Evolutionary conservation across 176 grass and related monocot genomes (phyloP).

Genomic region (Rhynchospora tenuis): DNA sequence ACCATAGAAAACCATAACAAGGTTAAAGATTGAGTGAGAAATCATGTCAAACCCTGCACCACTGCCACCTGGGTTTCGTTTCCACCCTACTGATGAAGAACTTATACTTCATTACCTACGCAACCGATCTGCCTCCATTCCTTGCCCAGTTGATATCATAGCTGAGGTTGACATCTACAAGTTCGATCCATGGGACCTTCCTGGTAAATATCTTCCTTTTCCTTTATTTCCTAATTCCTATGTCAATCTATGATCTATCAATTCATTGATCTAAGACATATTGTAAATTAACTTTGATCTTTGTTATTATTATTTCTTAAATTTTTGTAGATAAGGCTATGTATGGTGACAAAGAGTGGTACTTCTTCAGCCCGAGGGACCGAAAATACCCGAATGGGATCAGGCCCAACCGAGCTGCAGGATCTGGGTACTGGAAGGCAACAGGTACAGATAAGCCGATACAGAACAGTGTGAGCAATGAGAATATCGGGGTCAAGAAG

Average conservation of each 20-base stretch:
- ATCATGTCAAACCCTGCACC: slow-evolving; percentile 53
- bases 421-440: slow-evolving; percentile 95
- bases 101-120: slow-evolving; percentile 87
- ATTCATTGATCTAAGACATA: not conserved
- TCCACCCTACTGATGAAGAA: slow-evolving; percentile 98
- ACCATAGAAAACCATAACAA: not conserved
- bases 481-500: slow-evolving; percentile 87
- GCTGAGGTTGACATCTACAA: slow-evolving; percentile 99
- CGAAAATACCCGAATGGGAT: slow-evolving; percentile 91
- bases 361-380: slow-evolving; percentile 89
- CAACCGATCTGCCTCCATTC: slow-evolving; percentile 49
- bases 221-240: not conserved
- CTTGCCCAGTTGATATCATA: slow-evolving; percentile 72
- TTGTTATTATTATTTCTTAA: not conserved
- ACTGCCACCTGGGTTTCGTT: slow-evolving; percentile 92
- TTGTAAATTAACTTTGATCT: not conserved
- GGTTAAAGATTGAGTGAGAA: slow-evolving; percentile 7
- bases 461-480: slow-evolving; percentile 29
- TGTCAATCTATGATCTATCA: slow-evolving; percentile 1
- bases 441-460: slow-evolving; percentile 95
- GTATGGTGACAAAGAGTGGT: slow-evolving; percentile 91
- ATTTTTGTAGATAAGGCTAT: slow-evolving; percentile 32
- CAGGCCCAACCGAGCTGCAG: slow-evolving; percentile 79
- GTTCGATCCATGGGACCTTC: slow-evolving; percentile 82
- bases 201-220: slow-evolving; percentile 41